These are phyloP conservation scores for Neoboletus subvelutipes DNA, from an alignment of 768 basidiomycete genomes.

Conservation along the genomic window DNA sequence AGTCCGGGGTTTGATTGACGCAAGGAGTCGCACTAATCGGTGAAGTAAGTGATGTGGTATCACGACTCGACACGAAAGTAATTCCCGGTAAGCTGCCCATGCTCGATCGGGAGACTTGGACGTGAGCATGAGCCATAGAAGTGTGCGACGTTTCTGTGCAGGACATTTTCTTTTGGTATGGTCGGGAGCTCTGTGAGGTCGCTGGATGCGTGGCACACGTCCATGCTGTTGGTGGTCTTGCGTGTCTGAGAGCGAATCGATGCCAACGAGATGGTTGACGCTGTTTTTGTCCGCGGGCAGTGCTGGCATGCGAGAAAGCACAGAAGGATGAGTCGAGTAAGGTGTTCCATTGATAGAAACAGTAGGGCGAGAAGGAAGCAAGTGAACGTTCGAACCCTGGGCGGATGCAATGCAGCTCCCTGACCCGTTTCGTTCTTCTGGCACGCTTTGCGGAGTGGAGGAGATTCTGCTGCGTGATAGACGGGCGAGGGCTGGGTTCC, in stretches of 20 bases:
- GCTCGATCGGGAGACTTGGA: constrained; percentile 34
- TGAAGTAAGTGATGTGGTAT: constrained; percentile 51
- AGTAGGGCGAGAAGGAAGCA: background rate
- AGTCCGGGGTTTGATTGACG: constrained; percentile 52
- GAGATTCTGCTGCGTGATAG: constrained; percentile 5
- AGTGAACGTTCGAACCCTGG: background rate
- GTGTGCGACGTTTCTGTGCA: constrained; percentile 21
- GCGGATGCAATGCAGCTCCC: background rate
- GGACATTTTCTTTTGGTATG: constrained; percentile 18
- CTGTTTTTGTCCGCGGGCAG: background rate
- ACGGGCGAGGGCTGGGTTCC: constrained; percentile 3
- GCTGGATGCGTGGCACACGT: background rate
- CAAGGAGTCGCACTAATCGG: constrained; percentile 59
- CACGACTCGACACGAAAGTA: constrained; percentile 25
- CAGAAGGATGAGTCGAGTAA: background rate
- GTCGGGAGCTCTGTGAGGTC: background rate
- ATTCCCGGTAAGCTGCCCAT: constrained; percentile 45
- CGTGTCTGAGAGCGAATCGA: constrained; percentile 3
- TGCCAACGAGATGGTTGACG: constrained; percentile 6
- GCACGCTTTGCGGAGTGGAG: background rate
- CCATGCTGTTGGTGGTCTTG: constrained; percentile 6
- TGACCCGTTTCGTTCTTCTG: constrained; percentile 2
- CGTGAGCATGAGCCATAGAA: constrained; percentile 35
- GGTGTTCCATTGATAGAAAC: constrained; percentile 2
- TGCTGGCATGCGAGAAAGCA: background rate